Conservation (phyloP, 1,284 basidiomycete genomes). For the Ceratobasidium sp. region DNA sequence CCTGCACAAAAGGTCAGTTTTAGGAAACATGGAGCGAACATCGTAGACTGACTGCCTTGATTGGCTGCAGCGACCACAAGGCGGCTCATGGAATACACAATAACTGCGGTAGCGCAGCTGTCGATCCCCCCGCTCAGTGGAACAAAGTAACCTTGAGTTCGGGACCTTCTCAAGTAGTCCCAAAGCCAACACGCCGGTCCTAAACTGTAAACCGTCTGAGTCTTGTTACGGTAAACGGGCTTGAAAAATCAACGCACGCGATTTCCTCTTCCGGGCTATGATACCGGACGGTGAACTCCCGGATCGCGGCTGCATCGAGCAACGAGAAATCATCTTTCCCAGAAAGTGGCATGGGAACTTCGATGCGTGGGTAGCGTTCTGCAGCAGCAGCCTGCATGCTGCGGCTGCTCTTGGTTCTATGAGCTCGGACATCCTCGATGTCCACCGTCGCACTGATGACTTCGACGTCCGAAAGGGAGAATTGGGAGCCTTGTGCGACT, state of each 20-base stretch:
- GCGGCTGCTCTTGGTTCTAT: constrained; percentile 82
- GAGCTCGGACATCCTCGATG: constrained; percentile 91
- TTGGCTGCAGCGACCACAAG: constrained; percentile 81
- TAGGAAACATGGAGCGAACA: constrained; percentile 42
- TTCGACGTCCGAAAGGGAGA: constrained; percentile 95
- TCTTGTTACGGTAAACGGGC: neutral
- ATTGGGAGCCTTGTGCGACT: constrained; percentile 95
- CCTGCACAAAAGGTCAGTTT: constrained; percentile 60
- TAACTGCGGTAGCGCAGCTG: constrained; percentile 94
- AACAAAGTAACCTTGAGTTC: constrained; percentile 95
- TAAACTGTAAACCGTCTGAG: constrained; percentile 63
- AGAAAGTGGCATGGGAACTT: constrained; percentile 80
- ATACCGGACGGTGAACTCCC: constrained; percentile 71
- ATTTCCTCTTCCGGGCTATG: constrained; percentile 97
- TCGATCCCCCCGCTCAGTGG: constrained; percentile 99
- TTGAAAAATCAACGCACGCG: constrained; percentile 69
- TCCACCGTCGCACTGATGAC: constrained; percentile 96
- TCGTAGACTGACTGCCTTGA: constrained; percentile 69
- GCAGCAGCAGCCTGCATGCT: constrained; percentile 88
- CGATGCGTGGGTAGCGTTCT: constrained; percentile 79
- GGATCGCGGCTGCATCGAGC: constrained; percentile 60
- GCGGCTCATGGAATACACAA: constrained; percentile 96
- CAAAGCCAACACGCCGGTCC: constrained; percentile 99
- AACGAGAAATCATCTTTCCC: constrained; percentile 75
- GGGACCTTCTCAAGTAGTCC: constrained; percentile 96